Base-by-base conservation (phyloP, 1,284 basidiomycete genomes). In the Ceratobasidium sp. region DNA sequence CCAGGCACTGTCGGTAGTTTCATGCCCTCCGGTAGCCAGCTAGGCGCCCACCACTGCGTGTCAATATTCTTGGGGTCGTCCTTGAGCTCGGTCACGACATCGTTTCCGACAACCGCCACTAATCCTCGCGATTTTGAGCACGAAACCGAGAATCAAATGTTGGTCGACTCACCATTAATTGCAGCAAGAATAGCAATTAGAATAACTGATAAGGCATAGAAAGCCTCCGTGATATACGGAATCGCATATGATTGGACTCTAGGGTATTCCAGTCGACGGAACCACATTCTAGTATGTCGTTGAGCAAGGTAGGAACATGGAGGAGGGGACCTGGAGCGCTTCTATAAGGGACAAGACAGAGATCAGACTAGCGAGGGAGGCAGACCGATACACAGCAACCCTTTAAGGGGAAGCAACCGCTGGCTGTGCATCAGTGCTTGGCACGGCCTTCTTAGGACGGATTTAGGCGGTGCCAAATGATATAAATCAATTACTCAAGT, bases 41-140 rank as follows among this genome's bases (percentile, higher is more conserved):
- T 52, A 1, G 69, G 69, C 18, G 69, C 69, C 69, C 69, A 71
- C 69, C 69, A 71, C 46, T 71, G 59, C 7, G 46, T 50, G 11
- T 71, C 69, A 0, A 47, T 71, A 38, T 61, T 61, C 46, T 71
- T 61, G 6, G 69, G 69, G 30, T n/a, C 43, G 23, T 71, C 57
- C 57, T 71, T 71, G 69, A 71, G 58, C 30, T 71, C 69, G 21
- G 47, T 61, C 9, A 71, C 69, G 2, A 71, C 69, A 54, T 71
- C 69, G 30, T 71, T 71, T 1, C 69, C 69, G 14, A 58, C 69
- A 26, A 71, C 43, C 11, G 69, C 69, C 18, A 71, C 69, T 71
- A 44, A 8, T 32, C 38, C 11, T 18, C 21, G 13, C 8, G n/a
- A 49, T 26, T 30, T 41, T 32, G 9, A 32, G 13, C 18, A 30